These are phyloP conservation scores for Thermothielavioides terrestris DNA, from an alignment of 495 filamentous ascomycete species.

Conservation along the genomic window DNA sequence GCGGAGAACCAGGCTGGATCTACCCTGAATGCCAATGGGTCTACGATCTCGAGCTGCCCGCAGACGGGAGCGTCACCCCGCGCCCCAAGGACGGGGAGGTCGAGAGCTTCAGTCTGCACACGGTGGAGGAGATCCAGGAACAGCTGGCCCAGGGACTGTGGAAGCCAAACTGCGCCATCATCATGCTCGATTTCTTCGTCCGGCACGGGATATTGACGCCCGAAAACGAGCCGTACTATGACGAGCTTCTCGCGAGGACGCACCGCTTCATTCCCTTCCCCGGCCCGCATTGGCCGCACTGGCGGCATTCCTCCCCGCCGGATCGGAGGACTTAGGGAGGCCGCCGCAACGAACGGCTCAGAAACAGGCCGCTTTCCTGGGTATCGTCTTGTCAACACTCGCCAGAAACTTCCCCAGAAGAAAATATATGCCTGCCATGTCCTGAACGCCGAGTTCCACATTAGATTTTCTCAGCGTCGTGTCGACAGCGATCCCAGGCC, in stretches of 20 bases:
- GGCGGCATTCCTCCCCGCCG: conserved; percentile 1
- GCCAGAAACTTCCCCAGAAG: not conserved
- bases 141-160: conserved; percentile 65
- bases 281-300: conserved; percentile 41
- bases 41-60: conserved; percentile 75
- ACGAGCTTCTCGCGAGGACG: conserved; percentile 64
- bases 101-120: conserved; percentile 70
- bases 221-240: conserved; percentile 75
- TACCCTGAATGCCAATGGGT: conserved; percentile 91
- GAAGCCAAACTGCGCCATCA: conserved; percentile 87
- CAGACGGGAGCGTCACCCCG: conserved; percentile 49
- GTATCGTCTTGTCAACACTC: conserved; percentile 18
- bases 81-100: conserved; percentile 81
- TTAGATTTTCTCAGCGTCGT: not conserved
- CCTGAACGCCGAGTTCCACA: conserved; percentile 12
- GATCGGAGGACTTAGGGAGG: conserved; percentile 1
- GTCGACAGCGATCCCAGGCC: not conserved
- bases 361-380: conserved; percentile 13
- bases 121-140: conserved; percentile 62
- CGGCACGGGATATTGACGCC: conserved; percentile 71
- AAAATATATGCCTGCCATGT: conserved; percentile 1
- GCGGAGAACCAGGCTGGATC: conserved; percentile 77
- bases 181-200: conserved; percentile 85
- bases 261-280: conserved; percentile 83
- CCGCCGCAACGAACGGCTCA: not conserved